Evolutionary conservation across 495 filamentous ascomycete genomes (phyloP).

Genomic region (Hypoxylon lienhwacheense): DNA sequence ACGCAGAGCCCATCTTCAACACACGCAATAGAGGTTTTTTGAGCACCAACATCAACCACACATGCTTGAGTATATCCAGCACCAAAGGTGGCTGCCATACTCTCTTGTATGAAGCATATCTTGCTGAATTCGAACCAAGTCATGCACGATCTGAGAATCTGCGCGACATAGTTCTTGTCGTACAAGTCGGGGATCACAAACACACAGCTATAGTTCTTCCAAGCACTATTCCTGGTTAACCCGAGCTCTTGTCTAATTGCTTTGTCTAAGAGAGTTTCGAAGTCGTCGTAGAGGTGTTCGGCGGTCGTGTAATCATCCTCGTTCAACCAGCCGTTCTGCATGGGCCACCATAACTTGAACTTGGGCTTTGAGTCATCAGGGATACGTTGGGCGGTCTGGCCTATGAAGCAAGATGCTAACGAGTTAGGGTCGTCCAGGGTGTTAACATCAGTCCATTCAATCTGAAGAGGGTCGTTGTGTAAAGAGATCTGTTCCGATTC

Average conservation of each 20-base stretch:
- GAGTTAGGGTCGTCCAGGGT: conserved; percentile 51
- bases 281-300: conserved; percentile 76
- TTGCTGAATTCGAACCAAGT: conserved; percentile 84
- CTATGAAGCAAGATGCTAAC: conserved; percentile 73
- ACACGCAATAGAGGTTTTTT: conserved; percentile 97
- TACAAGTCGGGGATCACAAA: conserved; percentile 96
- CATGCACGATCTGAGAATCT: conserved; percentile 78
- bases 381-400: conserved; percentile 78
- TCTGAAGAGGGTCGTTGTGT: conserved; percentile 88
- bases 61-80: conserved; percentile 90
- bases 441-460: conserved; percentile 93
- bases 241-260: conserved; percentile 81
- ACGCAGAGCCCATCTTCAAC: conserved; percentile 96
- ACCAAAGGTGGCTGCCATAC: conserved; percentile 91
- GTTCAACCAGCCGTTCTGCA: conserved; percentile 83
- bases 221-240: conserved; percentile 74
- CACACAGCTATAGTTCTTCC: conserved; percentile 87
- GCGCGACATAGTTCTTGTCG: conserved; percentile 87
- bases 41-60: conserved; percentile 94
- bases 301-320: conserved; percentile 82
- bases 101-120: conserved; percentile 94
- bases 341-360: conserved; percentile 90
- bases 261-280: conserved; percentile 82
- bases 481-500: conserved; percentile 82
- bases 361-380: conserved; percentile 86